phyloP scores from a whole-genome alignment of 345 rosid species.

The Trapa bicornis region DNA sequence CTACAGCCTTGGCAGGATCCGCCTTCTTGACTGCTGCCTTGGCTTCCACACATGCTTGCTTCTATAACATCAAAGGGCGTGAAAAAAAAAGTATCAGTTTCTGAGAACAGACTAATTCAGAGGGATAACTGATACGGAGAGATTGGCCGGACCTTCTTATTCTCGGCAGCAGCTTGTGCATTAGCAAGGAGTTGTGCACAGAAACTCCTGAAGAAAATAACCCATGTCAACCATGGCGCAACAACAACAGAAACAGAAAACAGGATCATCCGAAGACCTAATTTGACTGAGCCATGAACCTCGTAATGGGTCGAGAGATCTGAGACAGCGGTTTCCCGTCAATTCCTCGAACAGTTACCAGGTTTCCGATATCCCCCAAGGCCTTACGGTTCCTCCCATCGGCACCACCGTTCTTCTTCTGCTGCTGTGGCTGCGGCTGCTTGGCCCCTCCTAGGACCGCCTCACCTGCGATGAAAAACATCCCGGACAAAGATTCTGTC shows the following conservation, averaged over 20 bases:
- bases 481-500: not conserved
- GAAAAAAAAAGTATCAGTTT: not conserved
- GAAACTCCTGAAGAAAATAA: conserved; percentile 34
- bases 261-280: not conserved
- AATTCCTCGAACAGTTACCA: conserved; percentile 33
- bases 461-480: conserved; percentile 24
- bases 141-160: conserved; percentile 36
- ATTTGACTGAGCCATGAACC: conserved; percentile 18
- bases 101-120: not conserved
- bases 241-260: not conserved
- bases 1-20: conserved; percentile 13
- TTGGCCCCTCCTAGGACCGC: conserved; percentile 28
- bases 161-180: conserved; percentile 62
- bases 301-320: conserved; percentile 65
- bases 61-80: conserved; percentile 17
- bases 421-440: conserved; percentile 14
- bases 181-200: conserved; percentile 77
- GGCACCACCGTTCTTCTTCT: conserved; percentile 35
- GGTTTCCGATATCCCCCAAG: conserved; percentile 83
- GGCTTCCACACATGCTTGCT: conserved; percentile 29
- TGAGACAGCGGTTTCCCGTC: conserved; percentile 38
- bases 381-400: conserved; percentile 61
- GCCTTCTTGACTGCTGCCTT: conserved; percentile 23
- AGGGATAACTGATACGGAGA: not conserved
- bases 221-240: not conserved